phyloP scores from a whole-genome alignment of 768 basidiomycete species.

The Kwoniella shandongensis region DNA sequence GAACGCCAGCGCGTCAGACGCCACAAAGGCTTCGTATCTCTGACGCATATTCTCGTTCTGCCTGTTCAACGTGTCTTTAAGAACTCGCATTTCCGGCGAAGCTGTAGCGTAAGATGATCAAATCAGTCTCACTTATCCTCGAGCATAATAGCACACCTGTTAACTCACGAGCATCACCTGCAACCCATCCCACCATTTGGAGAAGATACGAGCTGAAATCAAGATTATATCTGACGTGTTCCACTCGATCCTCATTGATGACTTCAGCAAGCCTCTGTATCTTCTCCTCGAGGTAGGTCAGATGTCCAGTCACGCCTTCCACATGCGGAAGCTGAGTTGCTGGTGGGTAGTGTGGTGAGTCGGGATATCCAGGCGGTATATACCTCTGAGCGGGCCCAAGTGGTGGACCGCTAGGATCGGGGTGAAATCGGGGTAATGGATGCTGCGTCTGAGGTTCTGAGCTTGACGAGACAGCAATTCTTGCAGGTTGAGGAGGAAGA shows the following conservation, averaged over 20 bases:
- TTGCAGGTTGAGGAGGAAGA: background rate
- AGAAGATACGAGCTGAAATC: conserved; percentile 32
- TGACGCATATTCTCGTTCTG: conserved; percentile 17
- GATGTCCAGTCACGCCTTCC: conserved; percentile 18
- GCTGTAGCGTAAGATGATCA: background rate
- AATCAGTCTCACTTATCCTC: background rate
- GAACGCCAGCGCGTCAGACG: conserved; percentile 18
- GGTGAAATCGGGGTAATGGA: conserved; percentile 20
- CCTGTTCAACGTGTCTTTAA: conserved; percentile 22
- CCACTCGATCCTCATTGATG: conserved; percentile 32
- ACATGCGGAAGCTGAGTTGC: conserved; percentile 11
- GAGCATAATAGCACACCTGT: background rate
- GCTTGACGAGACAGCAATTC: conserved; percentile 11
- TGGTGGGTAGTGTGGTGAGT: conserved; percentile 26
- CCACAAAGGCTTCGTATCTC: conserved; percentile 24
- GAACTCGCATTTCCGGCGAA: conserved; percentile 11
- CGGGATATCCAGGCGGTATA: conserved; percentile 15
- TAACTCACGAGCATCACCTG: conserved; percentile 28
- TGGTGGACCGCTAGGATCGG: conserved; percentile 22
- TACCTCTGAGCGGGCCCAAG: conserved; percentile 9
- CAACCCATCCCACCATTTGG: conserved; percentile 30
- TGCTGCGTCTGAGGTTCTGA: conserved; percentile 4
- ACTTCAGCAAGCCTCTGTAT: conserved; percentile 24
- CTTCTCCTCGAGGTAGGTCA: conserved; percentile 32
- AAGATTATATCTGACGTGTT: conserved; percentile 28